Evolutionary conservation across 805 yeast genomes (phyloP).

Genomic region (Kodamaea restingae): DNA sequence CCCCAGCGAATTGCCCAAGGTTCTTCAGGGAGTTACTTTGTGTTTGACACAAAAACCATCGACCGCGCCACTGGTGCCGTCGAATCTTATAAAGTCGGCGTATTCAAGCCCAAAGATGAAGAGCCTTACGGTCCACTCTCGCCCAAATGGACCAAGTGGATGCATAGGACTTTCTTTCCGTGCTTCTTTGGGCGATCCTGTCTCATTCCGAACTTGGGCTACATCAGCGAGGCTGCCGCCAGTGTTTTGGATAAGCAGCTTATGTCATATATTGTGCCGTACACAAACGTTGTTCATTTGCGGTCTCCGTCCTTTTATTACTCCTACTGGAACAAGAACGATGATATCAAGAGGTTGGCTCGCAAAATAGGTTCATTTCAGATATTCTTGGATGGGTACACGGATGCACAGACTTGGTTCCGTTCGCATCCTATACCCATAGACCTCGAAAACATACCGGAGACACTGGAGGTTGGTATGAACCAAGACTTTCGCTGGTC

Average conservation of each 20-base stretch:
- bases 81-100: slow-evolving; percentile 41
- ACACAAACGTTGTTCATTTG: slow-evolving; percentile 53
- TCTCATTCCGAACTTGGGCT: slow-evolving; percentile 67
- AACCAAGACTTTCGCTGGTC: slow-evolving; percentile 48
- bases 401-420: slow-evolving; percentile 60
- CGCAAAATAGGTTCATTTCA: slow-evolving; percentile 66
- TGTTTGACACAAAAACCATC: slow-evolving; percentile 21
- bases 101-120: slow-evolving; percentile 76
- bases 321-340: slow-evolving; percentile 43
- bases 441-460: slow-evolving; percentile 17
- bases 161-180: slow-evolving; percentile 70
- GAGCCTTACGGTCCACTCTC: slow-evolving; percentile 77
- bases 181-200: slow-evolving; percentile 75
- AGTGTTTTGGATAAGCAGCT: slow-evolving; percentile 60
- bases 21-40: slow-evolving; percentile 68
- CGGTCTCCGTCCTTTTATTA: slow-evolving; percentile 51
- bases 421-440: slow-evolving; percentile 52
- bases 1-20: slow-evolving; percentile 61
- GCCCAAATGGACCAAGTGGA: slow-evolving; percentile 79
- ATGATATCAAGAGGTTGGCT: slow-evolving; percentile 26
- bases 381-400: slow-evolving; percentile 53
- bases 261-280: slow-evolving; percentile 58
- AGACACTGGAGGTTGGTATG: slow-evolving; percentile 5
- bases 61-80: slow-evolving; percentile 7
- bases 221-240: slow-evolving; percentile 70